Evolutionary conservation across 345 rosid genomes (phyloP).

Genomic region (Acer campestre): DNA sequence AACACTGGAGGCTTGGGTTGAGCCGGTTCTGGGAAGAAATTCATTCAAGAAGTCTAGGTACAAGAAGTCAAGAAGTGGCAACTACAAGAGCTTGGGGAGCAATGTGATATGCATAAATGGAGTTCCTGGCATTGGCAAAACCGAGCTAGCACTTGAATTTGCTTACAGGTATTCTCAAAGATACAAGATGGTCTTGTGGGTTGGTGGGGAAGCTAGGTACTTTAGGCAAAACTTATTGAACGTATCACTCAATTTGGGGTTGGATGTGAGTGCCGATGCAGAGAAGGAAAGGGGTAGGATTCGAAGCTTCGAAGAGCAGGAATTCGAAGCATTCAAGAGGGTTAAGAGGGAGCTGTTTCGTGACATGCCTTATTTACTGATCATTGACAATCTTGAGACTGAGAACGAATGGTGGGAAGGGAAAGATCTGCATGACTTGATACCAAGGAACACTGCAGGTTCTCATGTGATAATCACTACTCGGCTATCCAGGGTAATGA

Average conservation of each 20-base stretch:
- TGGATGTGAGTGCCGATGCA: conserved; percentile 86
- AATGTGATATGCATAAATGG: conserved; percentile 78
- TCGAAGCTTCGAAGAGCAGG: conserved; percentile 86
- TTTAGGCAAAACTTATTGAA: conserved; percentile 82
- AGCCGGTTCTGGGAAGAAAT: conserved; percentile 59
- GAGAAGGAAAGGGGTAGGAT: conserved; percentile 83
- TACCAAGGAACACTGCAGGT: conserved; percentile 84
- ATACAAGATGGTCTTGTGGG: conserved; percentile 91
- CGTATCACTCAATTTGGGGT: conserved; percentile 70
- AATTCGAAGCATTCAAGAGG: conserved; percentile 83
- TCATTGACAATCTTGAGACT: conserved; percentile 90
- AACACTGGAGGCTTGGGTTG: conserved; percentile 61
- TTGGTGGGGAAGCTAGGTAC: conserved; percentile 84
- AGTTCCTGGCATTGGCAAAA: conserved; percentile 78
- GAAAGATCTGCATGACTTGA: conserved; percentile 79
- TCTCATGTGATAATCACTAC: conserved; percentile 87
- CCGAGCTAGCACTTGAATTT: conserved; percentile 85
- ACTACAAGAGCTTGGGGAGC: conserved; percentile 49
- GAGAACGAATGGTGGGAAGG: conserved; percentile 99
- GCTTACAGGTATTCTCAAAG: conserved; percentile 78
- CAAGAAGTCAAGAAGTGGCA: conserved; percentile 69
- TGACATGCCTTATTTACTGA: conserved; percentile 82
- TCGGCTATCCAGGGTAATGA: conserved; percentile 74
- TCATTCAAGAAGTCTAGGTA: conserved; percentile 61
- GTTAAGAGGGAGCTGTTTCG: conserved; percentile 78